Evolutionary conservation across 805 yeast genomes (phyloP), one percentile per base, ranked within the genome.

Genomic region (Hermanozyma aechmeae): DNA sequence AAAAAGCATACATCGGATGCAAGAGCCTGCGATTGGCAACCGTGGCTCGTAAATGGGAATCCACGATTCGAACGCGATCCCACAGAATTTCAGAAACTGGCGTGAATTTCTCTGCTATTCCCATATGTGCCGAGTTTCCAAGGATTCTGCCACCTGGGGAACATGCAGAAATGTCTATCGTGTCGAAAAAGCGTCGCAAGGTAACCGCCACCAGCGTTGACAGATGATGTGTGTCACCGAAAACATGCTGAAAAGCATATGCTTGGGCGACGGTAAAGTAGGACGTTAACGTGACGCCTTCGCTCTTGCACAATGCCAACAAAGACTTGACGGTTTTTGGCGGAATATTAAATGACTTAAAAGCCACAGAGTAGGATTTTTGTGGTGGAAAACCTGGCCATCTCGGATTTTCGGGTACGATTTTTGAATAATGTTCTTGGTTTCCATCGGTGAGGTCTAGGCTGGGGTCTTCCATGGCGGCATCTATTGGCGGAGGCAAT

Each of bases 401-500:
- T 15, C 35, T 40, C n/a, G 36, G 30, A 5, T 43, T 45, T n/a
- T 28, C 26, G 1, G 59, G 58, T 2, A 26, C 26, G 3, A 23
- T 19, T 22, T 46, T 42, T 17, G 48, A 44, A 29, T 39, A 50
- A 30, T 48, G 53, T 12, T 40, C 21, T 2, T 46, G 45, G 28
- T 53, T 51, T 5, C 47, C 49, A 26, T 40, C 32, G 8, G 50
- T 30, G 29, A 50, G 51, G 28, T 56, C 62, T 7, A 48, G 14
- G 4, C 39, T 40, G 19, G 44, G 43, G 23, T 44, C 46, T 10
- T 48, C 51, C 29, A 58, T 34, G 25, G 45, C 48, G 26, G 39
- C 29, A 24, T 61, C 68, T 13, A 56, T 38, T 4, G 65, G 56
- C 3, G 60, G 59, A 2, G 62, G 61, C 16, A 61, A 40, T 2